Conservation (phyloP, 225 moss, liverwort and hornwort species). For the Antitrichia curtipendula region DNA sequence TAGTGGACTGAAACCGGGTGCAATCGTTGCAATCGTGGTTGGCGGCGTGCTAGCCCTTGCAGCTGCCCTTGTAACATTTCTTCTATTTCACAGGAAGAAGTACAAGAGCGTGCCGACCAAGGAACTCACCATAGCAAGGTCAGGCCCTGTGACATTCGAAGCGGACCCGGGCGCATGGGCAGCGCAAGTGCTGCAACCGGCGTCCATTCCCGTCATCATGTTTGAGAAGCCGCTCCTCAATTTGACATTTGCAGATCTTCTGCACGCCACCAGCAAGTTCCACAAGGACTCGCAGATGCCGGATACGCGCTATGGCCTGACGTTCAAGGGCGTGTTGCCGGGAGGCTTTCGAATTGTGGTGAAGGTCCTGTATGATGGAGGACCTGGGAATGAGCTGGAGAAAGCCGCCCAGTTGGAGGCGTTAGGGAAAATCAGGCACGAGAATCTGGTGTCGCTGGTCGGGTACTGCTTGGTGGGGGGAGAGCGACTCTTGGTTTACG, state of each 20-base stretch:
- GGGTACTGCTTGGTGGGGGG: constrained; percentile 70
- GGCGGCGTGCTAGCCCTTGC: background rate
- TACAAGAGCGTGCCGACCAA: background rate
- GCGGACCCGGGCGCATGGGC: constrained; percentile 57
- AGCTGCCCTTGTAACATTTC: constrained; percentile 3
- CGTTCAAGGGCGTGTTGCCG: constrained; percentile 50
- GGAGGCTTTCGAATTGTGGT: constrained; percentile 61
- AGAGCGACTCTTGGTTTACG: constrained; percentile 57
- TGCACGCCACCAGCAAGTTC: constrained; percentile 56
- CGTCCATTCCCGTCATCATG: constrained; percentile 54
- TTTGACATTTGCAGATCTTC: constrained; percentile 65
- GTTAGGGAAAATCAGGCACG: constrained; percentile 54
- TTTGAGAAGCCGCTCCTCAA: constrained; percentile 86
- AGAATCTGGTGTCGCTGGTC: constrained; percentile 50
- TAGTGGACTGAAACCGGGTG: background rate
- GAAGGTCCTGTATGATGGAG: constrained; percentile 67
- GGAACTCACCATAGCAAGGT: background rate
- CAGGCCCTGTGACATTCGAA: constrained; percentile 35
- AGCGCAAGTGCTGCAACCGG: constrained; percentile 34
- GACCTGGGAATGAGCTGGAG: constrained; percentile 32
- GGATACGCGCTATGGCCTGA: constrained; percentile 63
- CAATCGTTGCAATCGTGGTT: constrained; percentile 19
- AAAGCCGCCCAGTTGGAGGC: constrained; percentile 52
- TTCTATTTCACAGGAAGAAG: constrained; percentile 2
- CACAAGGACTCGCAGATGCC: constrained; percentile 49